Evolutionary conservation across 306 rosid genomes (phyloP).

Genomic region (Aeschynomene evenia): DNA sequence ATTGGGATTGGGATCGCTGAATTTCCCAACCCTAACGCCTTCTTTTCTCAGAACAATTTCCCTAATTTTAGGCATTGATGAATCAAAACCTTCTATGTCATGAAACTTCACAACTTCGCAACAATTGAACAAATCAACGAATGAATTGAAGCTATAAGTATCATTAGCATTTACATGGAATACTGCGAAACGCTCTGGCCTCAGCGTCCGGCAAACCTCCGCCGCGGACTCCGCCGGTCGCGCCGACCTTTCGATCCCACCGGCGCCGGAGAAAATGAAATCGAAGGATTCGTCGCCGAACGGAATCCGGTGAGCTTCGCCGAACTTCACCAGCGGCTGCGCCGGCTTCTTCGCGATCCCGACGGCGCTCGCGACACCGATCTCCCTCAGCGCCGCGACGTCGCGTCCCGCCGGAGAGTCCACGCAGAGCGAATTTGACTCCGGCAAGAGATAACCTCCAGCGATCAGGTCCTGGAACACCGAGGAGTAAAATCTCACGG

Average conservation of each 20-base stretch:
- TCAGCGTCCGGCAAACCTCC: conserved; percentile 69
- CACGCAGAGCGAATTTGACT: conserved; percentile 58
- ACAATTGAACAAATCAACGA: conserved; percentile 71
- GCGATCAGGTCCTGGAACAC: conserved; percentile 63
- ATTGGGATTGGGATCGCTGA: background rate
- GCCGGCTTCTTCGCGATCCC: conserved; percentile 75
- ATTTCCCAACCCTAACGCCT: background rate
- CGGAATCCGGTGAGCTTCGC: conserved; percentile 56
- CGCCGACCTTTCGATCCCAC: conserved; percentile 48
- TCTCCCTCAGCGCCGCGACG: conserved; percentile 63
- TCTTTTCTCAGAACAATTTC: conserved; percentile 63
- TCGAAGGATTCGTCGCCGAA: conserved; percentile 59
- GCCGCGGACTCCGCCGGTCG: conserved; percentile 48
- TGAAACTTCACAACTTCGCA: conserved; percentile 59
- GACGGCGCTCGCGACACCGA: conserved; percentile 57
- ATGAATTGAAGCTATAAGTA: conserved; percentile 83
- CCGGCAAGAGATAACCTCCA: conserved; percentile 56
- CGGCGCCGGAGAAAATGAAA: conserved; percentile 65
- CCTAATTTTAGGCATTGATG: conserved; percentile 60
- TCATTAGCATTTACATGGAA: conserved; percentile 81
- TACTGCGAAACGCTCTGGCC: conserved; percentile 81
- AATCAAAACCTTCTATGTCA: conserved; percentile 54
- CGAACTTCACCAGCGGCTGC: conserved; percentile 61
- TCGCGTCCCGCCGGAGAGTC: conserved; percentile 70
- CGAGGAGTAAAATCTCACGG: conserved; percentile 66